phyloP scores from a whole-genome alignment of 1,284 basidiomycete genomes.

The Cutaneotrichosporon daszewskae region DNA sequence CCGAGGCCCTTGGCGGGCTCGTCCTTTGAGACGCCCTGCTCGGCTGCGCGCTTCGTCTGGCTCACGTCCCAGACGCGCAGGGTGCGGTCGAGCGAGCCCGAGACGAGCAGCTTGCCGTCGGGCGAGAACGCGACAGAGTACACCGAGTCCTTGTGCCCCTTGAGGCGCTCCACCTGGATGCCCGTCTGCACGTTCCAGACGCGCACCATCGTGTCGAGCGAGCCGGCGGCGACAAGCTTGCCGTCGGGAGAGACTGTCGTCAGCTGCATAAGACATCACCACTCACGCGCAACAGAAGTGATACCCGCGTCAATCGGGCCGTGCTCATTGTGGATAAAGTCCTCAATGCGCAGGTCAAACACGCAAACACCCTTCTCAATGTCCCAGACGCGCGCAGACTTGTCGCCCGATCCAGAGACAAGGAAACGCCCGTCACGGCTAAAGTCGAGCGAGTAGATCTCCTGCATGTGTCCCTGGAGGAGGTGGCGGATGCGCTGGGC shows the following conservation, averaged over 20 bases:
- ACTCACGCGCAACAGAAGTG: constrained; percentile 52
- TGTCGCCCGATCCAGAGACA: constrained; percentile 84
- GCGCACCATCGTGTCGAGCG: constrained; percentile 74
- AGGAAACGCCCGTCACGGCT: constrained; percentile 72
- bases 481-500: constrained; percentile 65
- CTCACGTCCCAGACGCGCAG: constrained; percentile 79
- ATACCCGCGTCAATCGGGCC: constrained; percentile 67
- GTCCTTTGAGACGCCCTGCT: constrained; percentile 30
- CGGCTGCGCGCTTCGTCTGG: constrained; percentile 40
- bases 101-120: constrained; percentile 67
- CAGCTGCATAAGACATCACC: background rate
- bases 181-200: constrained; percentile 79
- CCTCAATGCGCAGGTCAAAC: constrained; percentile 50
- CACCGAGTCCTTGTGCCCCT: constrained; percentile 76
- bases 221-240: constrained; percentile 72
- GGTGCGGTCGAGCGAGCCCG: constrained; percentile 79
- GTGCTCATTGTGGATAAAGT: constrained; percentile 50
- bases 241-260: constrained; percentile 69
- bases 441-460: constrained; percentile 87
- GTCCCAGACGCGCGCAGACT: constrained; percentile 85
- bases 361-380: constrained; percentile 59
- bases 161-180: constrained; percentile 64
- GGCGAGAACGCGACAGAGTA: constrained; percentile 82
- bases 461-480: constrained; percentile 79
- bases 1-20: constrained; percentile 48